Evolutionary conservation across 768 basidiomycete genomes (phyloP).

Genomic region (Trametes cingulata): DNA sequence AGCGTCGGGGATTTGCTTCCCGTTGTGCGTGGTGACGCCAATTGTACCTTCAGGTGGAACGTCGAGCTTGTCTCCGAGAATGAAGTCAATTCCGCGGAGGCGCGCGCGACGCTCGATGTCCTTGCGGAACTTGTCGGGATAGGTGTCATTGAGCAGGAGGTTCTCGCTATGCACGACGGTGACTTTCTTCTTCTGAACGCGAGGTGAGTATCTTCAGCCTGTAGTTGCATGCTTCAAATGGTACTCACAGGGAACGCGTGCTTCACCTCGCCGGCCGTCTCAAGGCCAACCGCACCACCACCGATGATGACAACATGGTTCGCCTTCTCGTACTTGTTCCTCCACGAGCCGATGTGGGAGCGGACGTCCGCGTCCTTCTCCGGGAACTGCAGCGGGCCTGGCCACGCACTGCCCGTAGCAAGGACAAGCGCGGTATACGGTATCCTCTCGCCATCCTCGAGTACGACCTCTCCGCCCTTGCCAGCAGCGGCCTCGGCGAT

Average conservation of each 20-base stretch:
- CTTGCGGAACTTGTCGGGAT: slow-evolving; percentile 55
- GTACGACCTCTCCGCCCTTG: slow-evolving; percentile 48
- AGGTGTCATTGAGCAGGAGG: slow-evolving; percentile 56
- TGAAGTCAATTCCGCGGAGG: slow-evolving; percentile 48
- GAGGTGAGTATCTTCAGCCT: background rate
- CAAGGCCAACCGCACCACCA: slow-evolving; percentile 44
- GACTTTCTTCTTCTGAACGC: slow-evolving; percentile 43
- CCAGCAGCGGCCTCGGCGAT: slow-evolving; percentile 34
- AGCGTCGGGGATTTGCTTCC: slow-evolving; percentile 46
- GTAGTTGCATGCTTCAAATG: background rate
- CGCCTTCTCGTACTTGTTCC: slow-evolving; percentile 32
- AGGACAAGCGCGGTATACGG: slow-evolving; percentile 59
- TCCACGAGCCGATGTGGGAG: slow-evolving; percentile 32
- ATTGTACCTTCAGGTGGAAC: slow-evolving; percentile 39
- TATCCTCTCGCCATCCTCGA: slow-evolving; percentile 51
- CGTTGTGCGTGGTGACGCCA: slow-evolving; percentile 51
- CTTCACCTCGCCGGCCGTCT: slow-evolving; percentile 46
- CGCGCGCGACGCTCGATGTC: slow-evolving; percentile 43
- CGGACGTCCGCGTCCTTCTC: slow-evolving; percentile 29
- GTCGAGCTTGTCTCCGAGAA: slow-evolving; percentile 56
- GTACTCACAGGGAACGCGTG: slow-evolving; percentile 42
- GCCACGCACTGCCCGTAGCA: slow-evolving; percentile 58
- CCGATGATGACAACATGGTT: slow-evolving; percentile 37
- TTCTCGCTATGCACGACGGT: slow-evolving; percentile 61
- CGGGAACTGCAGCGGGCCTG: slow-evolving; percentile 50